phyloP scores from a whole-genome alignment of 2,329 filamentous ascomycete species.

The Ciborinia camelliae region DNA sequence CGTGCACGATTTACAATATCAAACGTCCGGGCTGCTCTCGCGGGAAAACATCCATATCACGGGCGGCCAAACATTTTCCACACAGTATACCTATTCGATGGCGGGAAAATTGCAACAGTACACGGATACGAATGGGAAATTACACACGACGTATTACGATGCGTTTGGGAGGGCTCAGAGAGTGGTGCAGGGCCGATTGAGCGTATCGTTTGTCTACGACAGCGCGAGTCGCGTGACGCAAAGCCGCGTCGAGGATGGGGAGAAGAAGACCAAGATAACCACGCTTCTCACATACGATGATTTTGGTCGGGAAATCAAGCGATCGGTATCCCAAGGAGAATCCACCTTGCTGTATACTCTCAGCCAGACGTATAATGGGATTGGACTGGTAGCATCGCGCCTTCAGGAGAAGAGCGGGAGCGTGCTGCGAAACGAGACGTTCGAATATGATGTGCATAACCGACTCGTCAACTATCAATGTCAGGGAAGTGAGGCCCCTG shows the following conservation, averaged over 20 bases:
- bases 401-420: not conserved
- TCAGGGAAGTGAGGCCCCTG: constrained; percentile 1
- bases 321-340: not conserved
- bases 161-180: not conserved
- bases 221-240: constrained; percentile 3
- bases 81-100: constrained; percentile 5
- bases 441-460: constrained; percentile 16
- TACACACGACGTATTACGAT: constrained; percentile 6
- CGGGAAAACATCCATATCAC: constrained; percentile 1
- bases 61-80: not conserved
- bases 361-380: constrained; percentile 1
- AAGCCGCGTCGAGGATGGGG: constrained; percentile 7
- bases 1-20: constrained; percentile 6
- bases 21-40: constrained; percentile 4
- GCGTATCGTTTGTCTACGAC: constrained; percentile 8
- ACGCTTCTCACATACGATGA: constrained; percentile 1
- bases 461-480: constrained; percentile 13
- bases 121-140: constrained; percentile 1
- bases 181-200: not conserved
- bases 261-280: not conserved
- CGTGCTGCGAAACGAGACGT: not conserved
- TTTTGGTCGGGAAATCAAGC: constrained; percentile 9
- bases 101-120: constrained; percentile 11
- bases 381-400: constrained; percentile 2
- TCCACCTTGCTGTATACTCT: constrained; percentile 6